Evolutionary conservation across 768 basidiomycete species (phyloP).

Genomic region (Termitomyces sp.): DNA sequence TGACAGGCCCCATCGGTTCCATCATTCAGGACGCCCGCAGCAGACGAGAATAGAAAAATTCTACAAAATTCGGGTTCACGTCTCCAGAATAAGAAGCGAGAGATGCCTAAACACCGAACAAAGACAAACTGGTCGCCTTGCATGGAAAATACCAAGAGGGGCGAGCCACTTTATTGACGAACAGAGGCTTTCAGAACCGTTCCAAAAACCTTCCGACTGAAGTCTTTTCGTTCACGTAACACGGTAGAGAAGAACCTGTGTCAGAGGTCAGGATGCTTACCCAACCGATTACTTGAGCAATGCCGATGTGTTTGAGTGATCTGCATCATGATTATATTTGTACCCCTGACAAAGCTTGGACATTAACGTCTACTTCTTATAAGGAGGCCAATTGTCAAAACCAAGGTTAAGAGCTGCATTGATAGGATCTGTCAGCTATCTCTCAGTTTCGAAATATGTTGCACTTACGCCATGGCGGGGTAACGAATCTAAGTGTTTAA

Average conservation of each 20-base stretch:
- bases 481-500: slow-evolving; percentile 40
- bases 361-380: slow-evolving; percentile 7
- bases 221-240: neutral
- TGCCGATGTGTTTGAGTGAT: neutral
- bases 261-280: neutral
- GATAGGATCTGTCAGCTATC: slow-evolving; percentile 1
- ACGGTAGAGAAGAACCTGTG: neutral
- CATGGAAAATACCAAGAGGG: neutral
- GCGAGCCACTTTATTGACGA: neutral
- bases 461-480: slow-evolving; percentile 64
- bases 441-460: neutral
- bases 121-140: neutral
- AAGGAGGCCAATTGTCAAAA: slow-evolving; percentile 58
- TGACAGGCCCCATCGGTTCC: neutral
- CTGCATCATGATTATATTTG: neutral
- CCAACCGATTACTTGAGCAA: neutral
- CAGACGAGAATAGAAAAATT: neutral
- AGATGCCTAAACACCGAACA: neutral
- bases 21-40: neutral
- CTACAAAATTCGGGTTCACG: neutral
- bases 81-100: neutral
- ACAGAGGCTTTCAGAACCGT: neutral
- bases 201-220: neutral
- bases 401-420: slow-evolving; percentile 55
- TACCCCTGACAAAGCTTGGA: neutral